Percentiles rank a stretch among this genome's conserved stretches.
These are phyloP conservation scores for Herpotrichia juniperi DNA, from an alignment of 2,329 filamentous ascomycete species.

Conservation along the genomic window DNA sequence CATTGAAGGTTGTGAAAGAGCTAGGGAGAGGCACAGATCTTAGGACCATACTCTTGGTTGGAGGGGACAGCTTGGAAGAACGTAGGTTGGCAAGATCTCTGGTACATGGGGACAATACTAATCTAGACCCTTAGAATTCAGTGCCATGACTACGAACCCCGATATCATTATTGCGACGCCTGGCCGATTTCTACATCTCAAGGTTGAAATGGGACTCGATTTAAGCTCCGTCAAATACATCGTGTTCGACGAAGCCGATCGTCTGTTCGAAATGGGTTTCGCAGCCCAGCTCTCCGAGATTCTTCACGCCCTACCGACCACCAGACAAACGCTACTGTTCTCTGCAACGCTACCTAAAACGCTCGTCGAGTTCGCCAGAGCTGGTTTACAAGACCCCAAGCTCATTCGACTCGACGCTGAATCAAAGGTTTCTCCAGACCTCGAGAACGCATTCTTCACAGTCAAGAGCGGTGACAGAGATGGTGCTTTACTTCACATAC, in stretches of 20 bases:
- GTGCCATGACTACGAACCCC: slow-evolving; percentile 89
- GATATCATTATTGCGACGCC: slow-evolving; percentile 98
- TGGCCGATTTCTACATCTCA: slow-evolving; percentile 92
- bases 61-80: slow-evolving; percentile 93
- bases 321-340: slow-evolving; percentile 89
- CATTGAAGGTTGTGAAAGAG: slow-evolving; percentile 94
- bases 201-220: slow-evolving; percentile 94
- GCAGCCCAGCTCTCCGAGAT: slow-evolving; percentile 92
- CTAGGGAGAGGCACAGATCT: slow-evolving; percentile 88
- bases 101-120: not conserved
- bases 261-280: slow-evolving; percentile 98
- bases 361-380: slow-evolving; percentile 92
- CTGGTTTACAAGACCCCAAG: slow-evolving; percentile 89
- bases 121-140: slow-evolving; percentile 63
- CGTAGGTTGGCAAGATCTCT: slow-evolving; percentile 46
- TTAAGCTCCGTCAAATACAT: slow-evolving; percentile 92
- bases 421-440: slow-evolving; percentile 92
- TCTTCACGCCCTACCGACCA: slow-evolving; percentile 81
- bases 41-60: slow-evolving; percentile 87
- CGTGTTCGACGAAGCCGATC: slow-evolving; percentile 96
- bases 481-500: slow-evolving; percentile 83
- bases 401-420: slow-evolving; percentile 91
- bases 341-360: slow-evolving; percentile 94
- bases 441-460: slow-evolving; percentile 94
- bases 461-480: slow-evolving; percentile 95